phyloP scores from a whole-genome alignment of 768 basidiomycete species.

The Roridomyces roridus region DNA sequence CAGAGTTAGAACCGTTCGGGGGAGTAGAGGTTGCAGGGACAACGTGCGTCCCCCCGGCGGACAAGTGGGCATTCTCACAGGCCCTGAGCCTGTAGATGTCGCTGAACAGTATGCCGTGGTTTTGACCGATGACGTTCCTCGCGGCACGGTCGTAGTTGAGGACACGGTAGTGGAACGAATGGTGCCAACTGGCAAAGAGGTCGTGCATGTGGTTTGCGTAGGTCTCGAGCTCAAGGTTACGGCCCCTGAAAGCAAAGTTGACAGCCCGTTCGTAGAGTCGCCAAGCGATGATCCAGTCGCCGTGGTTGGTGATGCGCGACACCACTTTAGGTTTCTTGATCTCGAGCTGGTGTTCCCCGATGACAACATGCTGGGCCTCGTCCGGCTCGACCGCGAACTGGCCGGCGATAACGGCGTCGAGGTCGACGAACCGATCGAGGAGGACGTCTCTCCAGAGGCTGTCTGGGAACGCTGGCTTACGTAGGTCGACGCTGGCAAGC shows the following conservation, averaged over 20 bases:
- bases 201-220: neutral
- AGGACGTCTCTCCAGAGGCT: slow-evolving; percentile 1
- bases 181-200: neutral
- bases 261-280: neutral
- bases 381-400: slow-evolving; percentile 3
- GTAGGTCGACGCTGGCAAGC: too few relatives aligned
- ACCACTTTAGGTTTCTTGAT: slow-evolving; percentile 18
- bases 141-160: neutral
- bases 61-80: neutral
- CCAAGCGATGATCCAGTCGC: slow-evolving; percentile 9
- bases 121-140: neutral
- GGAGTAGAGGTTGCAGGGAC: neutral
- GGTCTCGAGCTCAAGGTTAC: neutral
- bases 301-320: slow-evolving; percentile 1
- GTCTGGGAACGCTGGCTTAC: neutral
- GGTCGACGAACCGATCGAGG: slow-evolving; percentile 11
- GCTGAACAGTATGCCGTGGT: neutral
- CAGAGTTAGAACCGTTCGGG: too few relatives aligned
- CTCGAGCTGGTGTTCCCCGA: slow-evolving; percentile 8
- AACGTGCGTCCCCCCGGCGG: neutral
- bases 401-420: slow-evolving; percentile 5
- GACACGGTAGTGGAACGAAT: neutral
- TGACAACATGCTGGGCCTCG: slow-evolving; percentile 7
- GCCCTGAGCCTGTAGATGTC: neutral
- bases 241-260: neutral